Conservation (phyloP, 2,329 filamentous ascomycete genomes). For the Bipolaris bicolor region DNA sequence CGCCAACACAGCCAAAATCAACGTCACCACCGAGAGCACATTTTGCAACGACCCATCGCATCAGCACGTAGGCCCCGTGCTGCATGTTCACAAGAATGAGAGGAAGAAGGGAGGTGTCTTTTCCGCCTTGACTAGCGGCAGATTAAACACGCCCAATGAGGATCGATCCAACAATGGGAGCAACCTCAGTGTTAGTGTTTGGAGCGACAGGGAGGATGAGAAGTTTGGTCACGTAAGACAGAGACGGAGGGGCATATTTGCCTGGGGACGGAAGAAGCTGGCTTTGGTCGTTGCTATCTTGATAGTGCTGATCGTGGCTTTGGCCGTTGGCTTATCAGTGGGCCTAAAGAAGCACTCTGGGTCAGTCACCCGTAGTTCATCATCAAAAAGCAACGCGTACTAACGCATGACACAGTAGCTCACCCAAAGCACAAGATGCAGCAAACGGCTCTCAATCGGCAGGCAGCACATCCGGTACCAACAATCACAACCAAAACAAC, state of each 20-base stretch:
- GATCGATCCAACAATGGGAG: slow-evolving; percentile 32
- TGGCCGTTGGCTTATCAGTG: slow-evolving; percentile 49
- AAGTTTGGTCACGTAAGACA: slow-evolving; percentile 40
- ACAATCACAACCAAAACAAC: neutral
- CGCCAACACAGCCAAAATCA: slow-evolving; percentile 27
- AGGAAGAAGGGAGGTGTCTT: slow-evolving; percentile 28
- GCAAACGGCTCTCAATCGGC: neutral
- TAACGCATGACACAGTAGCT: slow-evolving; percentile 13
- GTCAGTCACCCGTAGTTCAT: slow-evolving; percentile 16
- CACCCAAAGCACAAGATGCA: neutral
- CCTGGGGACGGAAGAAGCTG: slow-evolving; percentile 51
- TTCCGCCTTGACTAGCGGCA: slow-evolving; percentile 28
- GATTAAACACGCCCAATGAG: slow-evolving; percentile 38
- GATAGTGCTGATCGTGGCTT: slow-evolving; percentile 46
- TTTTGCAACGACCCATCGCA: slow-evolving; percentile 38
- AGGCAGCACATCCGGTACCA: neutral
- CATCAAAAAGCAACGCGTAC: neutral
- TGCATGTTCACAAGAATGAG: slow-evolving; percentile 23
- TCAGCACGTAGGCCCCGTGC: slow-evolving; percentile 29
- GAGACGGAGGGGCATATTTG: slow-evolving; percentile 24
- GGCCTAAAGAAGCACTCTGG: slow-evolving; percentile 49
- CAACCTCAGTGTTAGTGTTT: slow-evolving; percentile 46
- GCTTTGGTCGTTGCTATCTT: slow-evolving; percentile 43
- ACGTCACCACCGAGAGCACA: slow-evolving; percentile 36
- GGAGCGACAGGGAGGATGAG: slow-evolving; percentile 44